Evolutionary conservation across 2,329 filamentous ascomycete species (phyloP), one percentile per base, ranked within the genome.

Genomic region (Pseudohalonectria lignicola): DNA sequence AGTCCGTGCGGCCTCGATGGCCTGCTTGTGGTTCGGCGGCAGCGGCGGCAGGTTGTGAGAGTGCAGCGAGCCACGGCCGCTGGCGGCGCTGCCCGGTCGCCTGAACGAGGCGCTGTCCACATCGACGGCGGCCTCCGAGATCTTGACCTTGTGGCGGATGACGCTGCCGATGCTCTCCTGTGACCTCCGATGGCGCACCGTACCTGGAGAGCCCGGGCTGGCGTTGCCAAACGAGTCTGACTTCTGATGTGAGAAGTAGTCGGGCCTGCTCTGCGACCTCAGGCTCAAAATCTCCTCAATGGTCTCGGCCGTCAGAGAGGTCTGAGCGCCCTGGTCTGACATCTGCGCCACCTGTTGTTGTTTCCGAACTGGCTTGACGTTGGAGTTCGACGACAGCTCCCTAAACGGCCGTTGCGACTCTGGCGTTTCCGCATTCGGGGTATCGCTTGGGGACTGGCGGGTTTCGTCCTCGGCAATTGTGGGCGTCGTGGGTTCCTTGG

Each of bases 11-110:
- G 86, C 85, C 50, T 90, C 81, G 48, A 95, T 94, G 41, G 74
- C 79, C 59, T 92, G 76, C 48, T 77, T 84, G 56, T 94, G 87
- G 55, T 95, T 88, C 11, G 67, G 49, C 30, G 88, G 90, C 41
- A 95, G 67, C 23, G 87, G 87, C 28, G 86, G 86, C 64, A 62
- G 53, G 21, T 62, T 56, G 4, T 31, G 15, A 7, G 29, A 20
- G 26, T 60, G 56, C 2, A 57, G 43, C 10, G 61, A 60, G 26
- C 50, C 54, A 21, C 58, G 74, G 33, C 72, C 69, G 57, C 87
- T 94, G 28, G 74, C 66, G 31, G 84, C 71, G 56, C 86, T 95
- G 29, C 72, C 72, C 26, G 86, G 86, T 46, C 86, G 73, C 43
- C 60, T 66, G 9, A 55, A 20, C 20, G 56, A 44, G 15, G 52